phyloP scores from a whole-genome alignment of 2,329 filamentous ascomycete genomes.

The Chalaropsis thielavioides region DNA sequence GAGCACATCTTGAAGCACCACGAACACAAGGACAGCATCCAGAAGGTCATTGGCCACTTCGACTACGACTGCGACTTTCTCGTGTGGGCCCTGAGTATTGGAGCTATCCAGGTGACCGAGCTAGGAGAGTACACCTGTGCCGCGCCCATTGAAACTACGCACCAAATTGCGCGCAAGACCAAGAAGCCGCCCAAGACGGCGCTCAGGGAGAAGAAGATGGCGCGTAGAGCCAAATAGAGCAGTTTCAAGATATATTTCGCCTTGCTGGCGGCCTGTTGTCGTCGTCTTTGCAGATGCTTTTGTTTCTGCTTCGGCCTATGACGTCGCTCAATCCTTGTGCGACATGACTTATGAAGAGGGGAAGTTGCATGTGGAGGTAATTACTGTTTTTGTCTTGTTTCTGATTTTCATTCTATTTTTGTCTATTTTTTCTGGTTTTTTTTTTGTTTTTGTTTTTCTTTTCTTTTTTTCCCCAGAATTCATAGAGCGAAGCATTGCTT shows the following conservation, averaged over 20 bases:
- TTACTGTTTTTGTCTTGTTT: neutral
- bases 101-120: neutral
- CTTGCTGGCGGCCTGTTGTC: neutral
- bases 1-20: constrained; percentile 77
- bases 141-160: constrained; percentile 7
- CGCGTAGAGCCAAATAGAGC: neutral
- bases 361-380: neutral
- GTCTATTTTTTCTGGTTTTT: neutral
- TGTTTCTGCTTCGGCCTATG: neutral
- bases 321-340: neutral
- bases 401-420: neutral
- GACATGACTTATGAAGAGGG: neutral
- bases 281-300: neutral
- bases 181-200: neutral
- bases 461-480: neutral
- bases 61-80: neutral
- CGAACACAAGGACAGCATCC: constrained; percentile 34
- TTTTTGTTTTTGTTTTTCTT: neutral
- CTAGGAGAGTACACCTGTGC: neutral
- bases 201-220: neutral
- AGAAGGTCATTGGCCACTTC: neutral
- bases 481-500: neutral
- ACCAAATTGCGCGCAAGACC: neutral
- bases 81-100: neutral
- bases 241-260: neutral